These are phyloP conservation scores for Neodidymelliopsis sp. DNA, from an alignment of 2,329 filamentous ascomycete species.

Conservation along the genomic window DNA sequence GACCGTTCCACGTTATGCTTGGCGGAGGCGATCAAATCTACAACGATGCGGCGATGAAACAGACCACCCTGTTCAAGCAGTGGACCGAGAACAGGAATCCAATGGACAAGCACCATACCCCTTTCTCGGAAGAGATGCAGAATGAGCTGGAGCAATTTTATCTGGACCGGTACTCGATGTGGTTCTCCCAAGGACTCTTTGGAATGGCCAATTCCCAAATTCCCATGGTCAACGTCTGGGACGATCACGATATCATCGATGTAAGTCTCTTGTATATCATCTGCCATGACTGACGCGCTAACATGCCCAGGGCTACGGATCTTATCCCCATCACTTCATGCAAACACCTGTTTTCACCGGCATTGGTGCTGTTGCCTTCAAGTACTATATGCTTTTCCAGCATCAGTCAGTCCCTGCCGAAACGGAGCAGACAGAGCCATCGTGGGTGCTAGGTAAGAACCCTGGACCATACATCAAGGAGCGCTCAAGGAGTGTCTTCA, in stretches of 20 bases:
- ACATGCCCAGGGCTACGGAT: constrained; percentile 76
- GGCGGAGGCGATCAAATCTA: constrained; percentile 98
- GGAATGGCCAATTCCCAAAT: constrained; percentile 93
- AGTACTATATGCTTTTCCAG: constrained; percentile 99
- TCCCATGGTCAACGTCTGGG: constrained; percentile 97
- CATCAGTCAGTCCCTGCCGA: constrained; percentile 88
- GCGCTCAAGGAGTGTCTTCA: constrained; percentile 82
- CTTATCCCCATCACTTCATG: constrained; percentile 93
- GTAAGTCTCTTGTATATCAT: constrained; percentile 32
- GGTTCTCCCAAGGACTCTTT: constrained; percentile 96
- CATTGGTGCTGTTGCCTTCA: constrained; percentile 90
- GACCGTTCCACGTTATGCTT: constrained; percentile 97
- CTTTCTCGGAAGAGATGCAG: constrained; percentile 83
- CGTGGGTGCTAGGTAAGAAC: constrained; percentile 81
- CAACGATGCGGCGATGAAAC: constrained; percentile 81
- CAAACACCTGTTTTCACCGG: constrained; percentile 87
- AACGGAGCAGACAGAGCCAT: constrained; percentile 83
- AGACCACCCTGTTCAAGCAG: constrained; percentile 78
- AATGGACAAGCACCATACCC: constrained; percentile 77
- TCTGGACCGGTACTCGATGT: constrained; percentile 85
- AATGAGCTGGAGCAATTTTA: constrained; percentile 89
- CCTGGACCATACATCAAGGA: constrained; percentile 92
- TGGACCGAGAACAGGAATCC: constrained; percentile 86
- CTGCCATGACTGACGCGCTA: constrained; percentile 61
- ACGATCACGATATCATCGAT: constrained; percentile 76